Percentiles rank a stretch among this genome's conserved stretches.
phyloP scores from a whole-genome alignment of 768 basidiomycete genomes.

The Russula dissimulans region DNA sequence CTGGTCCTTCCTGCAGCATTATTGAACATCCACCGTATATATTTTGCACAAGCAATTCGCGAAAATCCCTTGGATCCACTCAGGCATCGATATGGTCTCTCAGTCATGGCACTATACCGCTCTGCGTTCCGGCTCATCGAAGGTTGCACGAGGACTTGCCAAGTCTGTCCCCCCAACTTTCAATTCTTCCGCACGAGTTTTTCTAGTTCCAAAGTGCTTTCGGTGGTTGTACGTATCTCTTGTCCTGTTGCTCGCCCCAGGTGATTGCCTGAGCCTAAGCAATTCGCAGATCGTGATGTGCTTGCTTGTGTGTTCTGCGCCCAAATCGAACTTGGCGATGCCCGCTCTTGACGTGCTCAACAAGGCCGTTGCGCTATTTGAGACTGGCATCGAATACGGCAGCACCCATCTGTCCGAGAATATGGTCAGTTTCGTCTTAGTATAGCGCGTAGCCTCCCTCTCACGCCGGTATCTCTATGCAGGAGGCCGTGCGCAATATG shows the following conservation, averaged over 20 bases:
- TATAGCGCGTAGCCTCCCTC: neutral
- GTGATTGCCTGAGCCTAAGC: neutral
- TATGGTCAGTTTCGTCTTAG: neutral
- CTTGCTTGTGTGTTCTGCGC: conserved; percentile 30
- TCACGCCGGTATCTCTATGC: neutral
- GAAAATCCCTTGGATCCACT: conserved; percentile 49
- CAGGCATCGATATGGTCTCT: conserved; percentile 55
- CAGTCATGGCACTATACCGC: conserved; percentile 63
- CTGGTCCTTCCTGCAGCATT: conserved; percentile 33
- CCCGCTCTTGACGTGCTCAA: conserved; percentile 32
- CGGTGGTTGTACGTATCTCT: conserved; percentile 47
- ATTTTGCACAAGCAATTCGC: conserved; percentile 57
- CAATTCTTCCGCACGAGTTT: conserved; percentile 38
- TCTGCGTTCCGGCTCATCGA: conserved; percentile 60
- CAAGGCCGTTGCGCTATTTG: conserved; percentile 26
- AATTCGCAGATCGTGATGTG: conserved; percentile 35
- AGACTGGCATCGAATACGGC: conserved; percentile 22
- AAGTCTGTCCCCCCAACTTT: conserved; percentile 27
- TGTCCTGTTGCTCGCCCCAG: neutral
- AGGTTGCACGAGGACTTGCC: conserved; percentile 37
- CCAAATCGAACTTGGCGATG: conserved; percentile 28
- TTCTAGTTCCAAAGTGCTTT: conserved; percentile 59
- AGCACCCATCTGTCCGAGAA: conserved; percentile 24
- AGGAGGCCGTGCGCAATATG: conserved; percentile 27
- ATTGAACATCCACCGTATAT: conserved; percentile 56